Conservation (phyloP, 495 filamentous ascomycete genomes). For the Hypoxylon fragiforme region DNA sequence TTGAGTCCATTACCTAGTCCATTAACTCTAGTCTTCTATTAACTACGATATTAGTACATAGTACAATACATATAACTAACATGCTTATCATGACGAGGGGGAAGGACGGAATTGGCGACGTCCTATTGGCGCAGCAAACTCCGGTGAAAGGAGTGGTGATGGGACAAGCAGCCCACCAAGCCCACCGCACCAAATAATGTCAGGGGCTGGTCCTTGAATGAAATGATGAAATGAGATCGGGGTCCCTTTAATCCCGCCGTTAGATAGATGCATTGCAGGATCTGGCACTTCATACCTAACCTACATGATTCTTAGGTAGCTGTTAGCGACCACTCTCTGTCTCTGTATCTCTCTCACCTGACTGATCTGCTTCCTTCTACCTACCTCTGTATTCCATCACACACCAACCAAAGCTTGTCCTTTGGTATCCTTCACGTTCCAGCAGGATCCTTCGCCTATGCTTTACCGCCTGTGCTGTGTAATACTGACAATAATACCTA, state of each 20-base stretch:
- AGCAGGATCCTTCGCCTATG: too few relatives aligned
- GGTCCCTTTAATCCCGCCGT: constrained; percentile 27
- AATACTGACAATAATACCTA: too few relatives aligned
- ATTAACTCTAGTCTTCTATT: too few relatives aligned
- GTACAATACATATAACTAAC: not conserved
- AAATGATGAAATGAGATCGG: constrained; percentile 32
- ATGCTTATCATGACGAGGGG: constrained; percentile 31
- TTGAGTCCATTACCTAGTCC: constrained; percentile 3
- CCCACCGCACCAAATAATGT: constrained; percentile 22
- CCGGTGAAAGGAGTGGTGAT: constrained; percentile 33
- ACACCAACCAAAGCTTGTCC: too few relatives aligned
- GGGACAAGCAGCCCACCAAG: constrained; percentile 13
- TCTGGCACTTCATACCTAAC: constrained; percentile 33
- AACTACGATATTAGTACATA: too few relatives aligned
- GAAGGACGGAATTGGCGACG: constrained; percentile 8
- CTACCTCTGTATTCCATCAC: too few relatives aligned
- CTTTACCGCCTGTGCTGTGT: too few relatives aligned
- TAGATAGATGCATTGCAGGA: constrained; percentile 45
- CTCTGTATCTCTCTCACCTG: too few relatives aligned
- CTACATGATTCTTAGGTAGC: constrained; percentile 18
- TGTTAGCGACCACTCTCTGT: too few relatives aligned
- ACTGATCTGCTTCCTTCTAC: too few relatives aligned
- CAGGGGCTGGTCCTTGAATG: constrained; percentile 38
- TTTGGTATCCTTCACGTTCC: too few relatives aligned
- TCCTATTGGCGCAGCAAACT: constrained; percentile 38